Conservation (phyloP, 192 early-diverging fungal species). For the Hyaloraphidium curvatum region DNA sequence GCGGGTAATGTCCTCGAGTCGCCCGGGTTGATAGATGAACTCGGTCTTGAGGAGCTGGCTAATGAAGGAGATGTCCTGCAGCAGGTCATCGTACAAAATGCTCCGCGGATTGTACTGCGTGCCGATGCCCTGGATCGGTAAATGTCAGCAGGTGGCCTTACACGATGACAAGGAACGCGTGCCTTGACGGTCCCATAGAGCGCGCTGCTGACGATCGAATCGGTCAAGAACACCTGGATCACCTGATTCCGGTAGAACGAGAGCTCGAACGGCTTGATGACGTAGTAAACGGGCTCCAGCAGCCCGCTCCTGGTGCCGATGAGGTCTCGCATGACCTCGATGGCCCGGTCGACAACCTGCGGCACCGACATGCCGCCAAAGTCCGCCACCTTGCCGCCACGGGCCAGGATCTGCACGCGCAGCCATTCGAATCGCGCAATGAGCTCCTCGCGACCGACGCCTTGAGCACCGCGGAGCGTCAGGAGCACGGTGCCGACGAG, state of each 20-base stretch:
- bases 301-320: conserved; percentile 55
- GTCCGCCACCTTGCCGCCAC: conserved; percentile 61
- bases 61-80: conserved; percentile 49
- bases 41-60: conserved; percentile 57
- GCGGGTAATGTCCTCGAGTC: conserved; percentile 41
- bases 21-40: conserved; percentile 58
- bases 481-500: conserved; percentile 60
- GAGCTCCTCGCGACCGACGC: conserved; percentile 25
- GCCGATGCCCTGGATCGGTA: too few species aligned
- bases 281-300: conserved; percentile 66
- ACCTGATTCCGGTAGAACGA: conserved; percentile 71
- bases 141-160: too few species aligned
- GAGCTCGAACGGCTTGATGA: conserved; percentile 59
- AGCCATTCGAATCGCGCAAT: conserved; percentile 63
- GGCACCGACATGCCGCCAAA: conserved; percentile 48
- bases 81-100: conserved; percentile 24
- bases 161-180: too few species aligned
- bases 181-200: too few species aligned
- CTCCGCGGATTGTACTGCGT: too few species aligned
- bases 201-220: conserved; percentile 5
- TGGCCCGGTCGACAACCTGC: conserved; percentile 51
- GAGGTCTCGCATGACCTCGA: conserved; percentile 20
- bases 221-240: conserved; percentile 30
- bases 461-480: conserved; percentile 62
- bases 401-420: conserved; percentile 30